Conservation (phyloP, 768 basidiomycete genomes). For the Wakefieldia striispora region DNA sequence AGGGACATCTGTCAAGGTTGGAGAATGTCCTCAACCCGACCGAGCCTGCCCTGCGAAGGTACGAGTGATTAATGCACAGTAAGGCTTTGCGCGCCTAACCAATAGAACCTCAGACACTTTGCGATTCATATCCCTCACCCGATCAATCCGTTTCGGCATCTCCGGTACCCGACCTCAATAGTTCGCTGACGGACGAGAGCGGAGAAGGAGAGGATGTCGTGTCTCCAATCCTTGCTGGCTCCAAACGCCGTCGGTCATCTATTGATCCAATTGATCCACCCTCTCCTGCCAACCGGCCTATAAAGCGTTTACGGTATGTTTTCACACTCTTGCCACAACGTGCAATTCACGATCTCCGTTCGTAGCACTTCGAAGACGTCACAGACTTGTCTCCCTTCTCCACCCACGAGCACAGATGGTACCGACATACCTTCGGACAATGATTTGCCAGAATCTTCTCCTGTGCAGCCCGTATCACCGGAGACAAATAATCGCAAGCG, state of each 20-base stretch:
- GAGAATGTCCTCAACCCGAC: neutral
- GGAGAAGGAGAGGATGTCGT: slow-evolving; percentile 13
- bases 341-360: neutral
- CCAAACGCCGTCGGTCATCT: slow-evolving; percentile 19
- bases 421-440: neutral
- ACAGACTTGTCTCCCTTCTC: slow-evolving; percentile 9
- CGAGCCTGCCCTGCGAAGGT: slow-evolving; percentile 1
- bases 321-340: neutral
- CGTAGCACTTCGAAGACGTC: slow-evolving; percentile 1
- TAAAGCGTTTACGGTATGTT: slow-evolving; percentile 25
- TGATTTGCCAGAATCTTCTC: neutral
- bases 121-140: slow-evolving; percentile 18
- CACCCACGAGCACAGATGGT: slow-evolving; percentile 9
- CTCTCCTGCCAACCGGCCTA: neutral
- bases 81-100: neutral
- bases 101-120: neutral
- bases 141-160: slow-evolving; percentile 3
- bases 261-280: neutral
- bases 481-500: slow-evolving; percentile 31
- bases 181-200: slow-evolving; percentile 10
- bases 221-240: slow-evolving; percentile 16
- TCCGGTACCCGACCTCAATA: slow-evolving; percentile 8
- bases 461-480: neutral
- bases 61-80: neutral
- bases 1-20: neutral